phyloP scores from a whole-genome alignment of 768 basidiomycete genomes.

The Agaricus sinodeliciosus region DNA sequence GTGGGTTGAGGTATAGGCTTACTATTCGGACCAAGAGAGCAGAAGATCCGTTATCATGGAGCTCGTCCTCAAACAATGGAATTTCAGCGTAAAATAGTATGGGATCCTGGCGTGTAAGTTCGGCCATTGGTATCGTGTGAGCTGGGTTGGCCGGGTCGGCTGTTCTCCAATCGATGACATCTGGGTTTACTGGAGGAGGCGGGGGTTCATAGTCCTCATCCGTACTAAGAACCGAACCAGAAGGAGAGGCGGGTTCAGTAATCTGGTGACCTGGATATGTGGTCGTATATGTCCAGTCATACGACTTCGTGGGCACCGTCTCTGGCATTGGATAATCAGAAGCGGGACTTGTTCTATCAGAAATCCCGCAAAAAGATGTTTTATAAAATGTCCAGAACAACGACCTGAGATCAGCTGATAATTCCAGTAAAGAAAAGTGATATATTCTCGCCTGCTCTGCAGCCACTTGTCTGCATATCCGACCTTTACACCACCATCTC shows the following conservation, averaged over 20 bases:
- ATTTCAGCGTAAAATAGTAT: constrained; percentile 98
- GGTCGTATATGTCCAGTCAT: constrained; percentile 98
- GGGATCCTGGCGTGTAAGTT: constrained; percentile 86
- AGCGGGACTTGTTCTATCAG: constrained; percentile 55
- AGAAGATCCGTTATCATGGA: constrained; percentile 95
- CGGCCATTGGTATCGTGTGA: constrained; percentile 75
- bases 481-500: constrained; percentile 92
- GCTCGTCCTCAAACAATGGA: constrained; percentile 91
- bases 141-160: constrained; percentile 49
- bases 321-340: constrained; percentile 61
- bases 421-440: constrained; percentile 2
- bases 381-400: constrained; percentile 12
- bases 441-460: constrained; percentile 62
- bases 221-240: constrained; percentile 8
- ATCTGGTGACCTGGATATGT: constrained; percentile 63
- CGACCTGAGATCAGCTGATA: constrained; percentile 3
- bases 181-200: constrained; percentile 12
- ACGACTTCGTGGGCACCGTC: constrained; percentile 75
- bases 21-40: constrained; percentile 82
- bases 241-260: constrained; percentile 8
- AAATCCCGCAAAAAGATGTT: background rate
- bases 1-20: constrained; percentile 23
- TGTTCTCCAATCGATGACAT: constrained; percentile 35
- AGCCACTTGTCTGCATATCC: constrained; percentile 94
- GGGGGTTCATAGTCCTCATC: constrained; percentile 15